Conservation (phyloP, 495 filamentous ascomycete species). For the Letharia lupina region DNA sequence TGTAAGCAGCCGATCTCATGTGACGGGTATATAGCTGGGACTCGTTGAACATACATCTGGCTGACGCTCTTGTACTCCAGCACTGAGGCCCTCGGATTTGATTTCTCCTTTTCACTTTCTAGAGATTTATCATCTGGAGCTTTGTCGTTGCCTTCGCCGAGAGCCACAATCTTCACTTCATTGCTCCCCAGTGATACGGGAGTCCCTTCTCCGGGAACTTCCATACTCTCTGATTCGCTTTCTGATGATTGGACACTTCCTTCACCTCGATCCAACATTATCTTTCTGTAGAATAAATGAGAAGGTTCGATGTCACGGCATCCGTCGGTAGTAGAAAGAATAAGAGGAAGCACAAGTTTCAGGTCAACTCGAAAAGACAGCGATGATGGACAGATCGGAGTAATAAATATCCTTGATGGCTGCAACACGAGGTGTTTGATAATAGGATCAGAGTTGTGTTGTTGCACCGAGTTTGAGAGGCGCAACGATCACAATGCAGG, state of each 20-base stretch:
- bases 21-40: neutral
- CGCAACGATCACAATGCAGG: neutral
- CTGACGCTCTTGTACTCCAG: slow-evolving; percentile 15
- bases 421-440: neutral
- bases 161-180: neutral
- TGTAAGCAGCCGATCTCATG: neutral
- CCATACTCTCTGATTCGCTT: slow-evolving; percentile 2
- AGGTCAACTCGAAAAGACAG: neutral
- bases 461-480: neutral
- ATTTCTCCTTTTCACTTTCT: neutral
- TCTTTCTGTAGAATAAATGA: too few species aligned
- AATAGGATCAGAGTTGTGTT: neutral
- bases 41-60: slow-evolving; percentile 7
- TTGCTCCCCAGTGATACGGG: neutral
- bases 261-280: neutral
- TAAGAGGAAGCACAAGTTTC: neutral
- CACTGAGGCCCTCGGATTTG: slow-evolving; percentile 11
- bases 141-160: neutral
- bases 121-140: neutral
- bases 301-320: too few species aligned
- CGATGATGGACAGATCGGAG: neutral
- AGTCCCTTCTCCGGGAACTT: neutral
- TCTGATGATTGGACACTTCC: neutral
- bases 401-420: neutral
- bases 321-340: neutral